Base-by-base conservation (phyloP, 2,329 filamentous ascomycete species). In the Diaporthe sp. region DNA sequence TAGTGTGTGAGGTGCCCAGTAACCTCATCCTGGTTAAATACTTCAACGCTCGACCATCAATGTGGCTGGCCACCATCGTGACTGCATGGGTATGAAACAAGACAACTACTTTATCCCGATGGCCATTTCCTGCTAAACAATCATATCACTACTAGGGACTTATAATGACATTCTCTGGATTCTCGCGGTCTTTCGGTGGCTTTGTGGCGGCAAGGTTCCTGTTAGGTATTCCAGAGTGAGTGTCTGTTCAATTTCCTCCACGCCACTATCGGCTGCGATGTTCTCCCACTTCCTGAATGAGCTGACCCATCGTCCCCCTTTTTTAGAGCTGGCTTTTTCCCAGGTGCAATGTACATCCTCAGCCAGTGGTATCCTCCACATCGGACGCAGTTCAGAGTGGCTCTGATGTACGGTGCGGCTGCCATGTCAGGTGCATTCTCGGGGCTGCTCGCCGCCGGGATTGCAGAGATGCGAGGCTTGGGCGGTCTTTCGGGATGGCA, bases 281-380 rank as follows among this genome's bases (percentile, higher is more conserved):
- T 22, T 53, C 12, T 3, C 42, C n/a, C 37, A 28, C 13, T 42
- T 19, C 22, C 12, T n/a, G 10, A 42, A 2, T 8, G 2, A 61
- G 37, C 58, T 61, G 19, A 61, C 39, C n/a, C 12, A 28, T 3
- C n/a, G 10, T 19, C 8, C 1, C 17, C 1, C n/a, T 19, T 13
- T 28, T 28, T 37, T 44, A 72, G 71, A 51, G 86, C 86, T 1
- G 87, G 87, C 4, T 81, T 88, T 3, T 84, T 88, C 68, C 87
- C 87, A 0, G 85, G 84, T 9, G 72, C 57, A 49, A 53, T 87
- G 44, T 88, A 87, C 79, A 80, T 88, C 37, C 86, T 86, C 0
- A 86, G 86, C 34, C 86, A 85, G 80, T 89, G 87, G 79, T 89
- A 90, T 80, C 86, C 84, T 73, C 82, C 86, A 31, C 84, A 87